These are phyloP conservation scores for Penicillium sp. DNA, from an alignment of 2,329 filamentous ascomycete genomes.

Conservation along the genomic window DNA sequence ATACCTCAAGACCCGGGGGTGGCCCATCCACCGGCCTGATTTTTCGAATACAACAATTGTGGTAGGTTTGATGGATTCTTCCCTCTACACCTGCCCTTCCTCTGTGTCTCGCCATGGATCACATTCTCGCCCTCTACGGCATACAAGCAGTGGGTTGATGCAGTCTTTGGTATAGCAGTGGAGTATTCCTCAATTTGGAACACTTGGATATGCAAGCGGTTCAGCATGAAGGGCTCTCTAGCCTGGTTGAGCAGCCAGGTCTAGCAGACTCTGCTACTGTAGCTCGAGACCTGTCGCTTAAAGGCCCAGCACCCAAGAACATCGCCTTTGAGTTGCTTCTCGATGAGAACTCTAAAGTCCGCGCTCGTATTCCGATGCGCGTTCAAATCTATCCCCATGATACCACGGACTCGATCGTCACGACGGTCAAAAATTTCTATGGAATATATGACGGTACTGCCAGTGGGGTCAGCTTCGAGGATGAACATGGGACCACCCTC, in stretches of 20 bases:
- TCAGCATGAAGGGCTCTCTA: conserved; percentile 35
- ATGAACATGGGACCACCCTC: conserved; percentile 80
- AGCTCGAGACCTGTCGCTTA: conserved; percentile 38
- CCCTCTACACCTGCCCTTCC: conserved; percentile 25
- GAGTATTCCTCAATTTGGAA: conserved; percentile 28
- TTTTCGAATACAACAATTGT: conserved; percentile 30
- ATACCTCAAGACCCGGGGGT: conserved; percentile 33
- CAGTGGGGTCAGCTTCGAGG: conserved; percentile 91
- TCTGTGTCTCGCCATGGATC: conserved; percentile 28
- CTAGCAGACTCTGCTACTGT: conserved; percentile 23
- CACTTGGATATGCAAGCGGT: conserved; percentile 35
- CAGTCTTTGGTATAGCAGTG: conserved; percentile 32
- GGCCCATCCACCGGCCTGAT: conserved; percentile 29
- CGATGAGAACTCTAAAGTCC: conserved; percentile 56
- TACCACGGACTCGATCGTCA: conserved; percentile 95
- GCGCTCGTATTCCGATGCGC: conserved; percentile 63
- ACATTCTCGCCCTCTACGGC: conserved; percentile 22
- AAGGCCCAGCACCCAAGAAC: conserved; percentile 52
- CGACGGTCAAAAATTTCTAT: conserved; percentile 98
- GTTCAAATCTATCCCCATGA: conserved; percentile 92
- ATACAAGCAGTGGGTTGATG: conserved; percentile 35
- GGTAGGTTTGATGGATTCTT: conserved; percentile 40
- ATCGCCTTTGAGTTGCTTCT: conserved; percentile 64
- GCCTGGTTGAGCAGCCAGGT: conserved; percentile 33
- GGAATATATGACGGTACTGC: conserved; percentile 81